Evolutionary conservation across 495 filamentous ascomycete genomes (phyloP).

Genomic region (Penicillium cinerascens): DNA sequence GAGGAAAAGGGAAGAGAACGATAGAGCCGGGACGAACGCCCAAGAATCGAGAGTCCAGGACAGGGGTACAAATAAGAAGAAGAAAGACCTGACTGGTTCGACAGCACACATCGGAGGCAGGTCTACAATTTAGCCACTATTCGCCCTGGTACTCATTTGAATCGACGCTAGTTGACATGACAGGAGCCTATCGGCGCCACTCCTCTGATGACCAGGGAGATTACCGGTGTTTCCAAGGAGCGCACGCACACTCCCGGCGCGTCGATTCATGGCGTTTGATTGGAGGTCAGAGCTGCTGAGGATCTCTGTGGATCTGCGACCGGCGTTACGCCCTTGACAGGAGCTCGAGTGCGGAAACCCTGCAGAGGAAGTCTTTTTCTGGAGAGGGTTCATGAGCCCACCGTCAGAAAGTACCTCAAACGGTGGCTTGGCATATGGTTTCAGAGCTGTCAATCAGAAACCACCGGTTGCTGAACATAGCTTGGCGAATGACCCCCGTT

Average conservation of each 20-base stretch:
- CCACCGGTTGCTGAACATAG: constrained; percentile 1
- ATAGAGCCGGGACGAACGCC: constrained; percentile 1
- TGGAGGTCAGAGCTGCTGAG: constrained; percentile 2
- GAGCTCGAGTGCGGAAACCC: background rate
- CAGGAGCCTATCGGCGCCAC: constrained; percentile 16
- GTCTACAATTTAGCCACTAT: constrained; percentile 1
- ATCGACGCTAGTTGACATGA: background rate
- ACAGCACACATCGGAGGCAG: constrained; percentile 1
- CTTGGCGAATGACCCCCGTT: background rate
- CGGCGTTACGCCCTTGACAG: constrained; percentile 19
- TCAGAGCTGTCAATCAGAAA: constrained; percentile 18
- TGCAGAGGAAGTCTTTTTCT: background rate
- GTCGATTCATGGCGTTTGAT: constrained; percentile 10
- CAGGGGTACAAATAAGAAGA: constrained; percentile 2
- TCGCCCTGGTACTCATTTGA: constrained; percentile 8
- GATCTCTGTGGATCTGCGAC: constrained; percentile 18
- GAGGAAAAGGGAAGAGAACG: background rate
- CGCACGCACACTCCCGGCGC: background rate
- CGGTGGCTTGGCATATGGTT: constrained; percentile 12
- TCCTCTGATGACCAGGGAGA: constrained; percentile 3
- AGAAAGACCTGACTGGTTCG: constrained; percentile 1
- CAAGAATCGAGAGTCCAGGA: constrained; percentile 4
- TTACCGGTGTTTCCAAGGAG: constrained; percentile 15
- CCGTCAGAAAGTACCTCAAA: constrained; percentile 2
- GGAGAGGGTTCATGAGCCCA: constrained; percentile 4